Evolutionary conservation across 768 basidiomycete species (phyloP), one percentile per base, ranked within the genome.

Genomic region (Mrakia frigida): DNA sequence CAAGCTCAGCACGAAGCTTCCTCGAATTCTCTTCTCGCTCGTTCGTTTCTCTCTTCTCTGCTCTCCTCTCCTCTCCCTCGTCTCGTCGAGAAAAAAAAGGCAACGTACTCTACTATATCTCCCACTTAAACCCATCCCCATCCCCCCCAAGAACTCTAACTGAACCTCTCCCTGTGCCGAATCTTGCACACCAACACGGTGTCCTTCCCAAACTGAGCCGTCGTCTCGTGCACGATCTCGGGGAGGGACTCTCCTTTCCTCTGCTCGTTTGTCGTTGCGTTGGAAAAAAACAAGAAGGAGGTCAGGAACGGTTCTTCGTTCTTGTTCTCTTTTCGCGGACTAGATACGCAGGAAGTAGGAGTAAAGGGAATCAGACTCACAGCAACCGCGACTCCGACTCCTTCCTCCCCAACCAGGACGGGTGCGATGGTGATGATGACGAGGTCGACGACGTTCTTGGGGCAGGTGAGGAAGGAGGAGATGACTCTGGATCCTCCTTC

Each of bases 401-500:
- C 82, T 0, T 74, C 67, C 28, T 82, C 82, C 0, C 95, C 95
- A 6, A 98, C 90, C 23, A 94, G 83, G n/a, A 86, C 86, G 0
- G 97, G 97, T 1, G 95, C 92, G 28, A 93, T 87, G 4, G 97
- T 98, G 63, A 98, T 85, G 63, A 98, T 87, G 28, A 97, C 80
- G 18, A 87, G 86, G 82, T 98, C 92, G 7, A 96, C 86, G 18
- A 88, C 77, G 39, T 81, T 80, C 56, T 79, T 75, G 0, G 78
- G 77, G 31, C 78, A 56, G 65, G 80, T 67, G 1, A 94, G 83
- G 84, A 93, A 92, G 0, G 91, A 89, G 9, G 86, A 85, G 75
- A 99, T 93, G 78, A 99, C 86, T 13, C 85, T 84, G 13, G 93
- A 91, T 23, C 97, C 97, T 72, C 97, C 97, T 85, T 99, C 97